These are phyloP conservation scores for Alternaria alternata DNA, from an alignment of 2,329 filamentous ascomycete genomes.

Conservation along the genomic window DNA sequence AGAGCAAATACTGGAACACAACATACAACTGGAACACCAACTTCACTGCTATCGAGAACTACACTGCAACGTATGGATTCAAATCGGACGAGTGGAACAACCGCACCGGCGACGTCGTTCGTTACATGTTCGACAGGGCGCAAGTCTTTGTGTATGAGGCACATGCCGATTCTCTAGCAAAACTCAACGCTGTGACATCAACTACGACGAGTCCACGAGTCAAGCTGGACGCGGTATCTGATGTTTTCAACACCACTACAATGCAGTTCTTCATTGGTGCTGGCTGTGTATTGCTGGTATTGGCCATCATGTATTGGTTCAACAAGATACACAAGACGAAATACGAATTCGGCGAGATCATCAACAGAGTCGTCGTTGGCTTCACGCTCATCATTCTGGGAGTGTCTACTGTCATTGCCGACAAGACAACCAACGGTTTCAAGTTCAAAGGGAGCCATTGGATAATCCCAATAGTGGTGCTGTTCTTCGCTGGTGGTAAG, in stretches of 20 bases:
- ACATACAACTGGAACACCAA: slow-evolving; percentile 33
- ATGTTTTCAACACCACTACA: slow-evolving; percentile 34
- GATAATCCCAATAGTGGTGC: slow-evolving; percentile 33
- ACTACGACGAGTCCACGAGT: slow-evolving; percentile 2
- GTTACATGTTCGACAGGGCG: slow-evolving; percentile 29
- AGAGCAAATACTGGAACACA: slow-evolving; percentile 28
- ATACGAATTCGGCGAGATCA: slow-evolving; percentile 41
- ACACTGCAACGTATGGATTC: slow-evolving; percentile 28
- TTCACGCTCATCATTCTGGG: slow-evolving; percentile 32
- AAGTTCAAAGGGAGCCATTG: slow-evolving; percentile 32
- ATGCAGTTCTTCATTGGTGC: slow-evolving; percentile 38
- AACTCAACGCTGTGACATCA: slow-evolving; percentile 32
- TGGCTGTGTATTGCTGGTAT: slow-evolving; percentile 57
- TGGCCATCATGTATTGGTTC: slow-evolving; percentile 67
- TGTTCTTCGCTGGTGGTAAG: slow-evolving; percentile 28
- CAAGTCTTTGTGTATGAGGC: slow-evolving; percentile 37
- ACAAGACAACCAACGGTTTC: slow-evolving; percentile 31
- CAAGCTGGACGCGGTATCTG: slow-evolving; percentile 26
- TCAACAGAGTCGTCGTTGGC: slow-evolving; percentile 32
- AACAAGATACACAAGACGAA: slow-evolving; percentile 48
- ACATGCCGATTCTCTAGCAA: slow-evolving; percentile 33
- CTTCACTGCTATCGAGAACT: slow-evolving; percentile 33
- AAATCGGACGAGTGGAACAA: slow-evolving; percentile 30
- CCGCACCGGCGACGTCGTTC: slow-evolving; percentile 22
- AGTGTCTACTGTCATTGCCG: slow-evolving; percentile 24